These are phyloP conservation scores for Barnettozyma botsteinii DNA, from an alignment of 805 yeast species.

Conservation along the genomic window DNA sequence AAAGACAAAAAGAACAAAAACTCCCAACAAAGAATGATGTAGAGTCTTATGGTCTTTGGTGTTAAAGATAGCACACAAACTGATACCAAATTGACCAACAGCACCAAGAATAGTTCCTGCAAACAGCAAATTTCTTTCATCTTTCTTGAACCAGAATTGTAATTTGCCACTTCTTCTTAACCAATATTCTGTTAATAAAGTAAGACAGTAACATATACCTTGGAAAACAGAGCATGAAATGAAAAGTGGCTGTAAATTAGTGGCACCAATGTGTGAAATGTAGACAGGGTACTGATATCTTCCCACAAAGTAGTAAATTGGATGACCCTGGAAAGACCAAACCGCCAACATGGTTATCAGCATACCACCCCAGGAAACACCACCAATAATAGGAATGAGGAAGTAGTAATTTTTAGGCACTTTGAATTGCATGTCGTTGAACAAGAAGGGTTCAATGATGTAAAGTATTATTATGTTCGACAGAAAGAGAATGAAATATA, in stretches of 20 bases:
- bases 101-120: constrained; percentile 39
- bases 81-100: constrained; percentile 65
- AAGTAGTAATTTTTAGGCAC: constrained; percentile 37
- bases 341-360: constrained; percentile 67
- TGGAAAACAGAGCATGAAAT: constrained; percentile 74
- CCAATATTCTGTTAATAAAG: constrained; percentile 55
- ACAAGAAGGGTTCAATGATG: too few relatives aligned
- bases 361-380: constrained; percentile 88
- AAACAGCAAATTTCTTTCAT: constrained; percentile 36
- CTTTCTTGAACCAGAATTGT: constrained; percentile 35
- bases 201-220: constrained; percentile 64
- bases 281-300: constrained; percentile 50
- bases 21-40: constrained; percentile 62
- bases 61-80: constrained; percentile 69
- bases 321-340: constrained; percentile 81
- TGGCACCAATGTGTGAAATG: constrained; percentile 85
- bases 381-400: constrained; percentile 59
- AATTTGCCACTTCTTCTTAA: constrained; percentile 52
- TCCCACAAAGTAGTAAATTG: constrained; percentile 54
- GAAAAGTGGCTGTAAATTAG: constrained; percentile 78
- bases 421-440: neutral
- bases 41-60: constrained; percentile 49
- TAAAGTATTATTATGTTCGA: too few relatives aligned
- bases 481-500: too few relatives aligned
- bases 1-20: constrained; percentile 66